Conservation (phyloP, 371 early-diverging fungal species). For the Lichtheimia ornata region DNA sequence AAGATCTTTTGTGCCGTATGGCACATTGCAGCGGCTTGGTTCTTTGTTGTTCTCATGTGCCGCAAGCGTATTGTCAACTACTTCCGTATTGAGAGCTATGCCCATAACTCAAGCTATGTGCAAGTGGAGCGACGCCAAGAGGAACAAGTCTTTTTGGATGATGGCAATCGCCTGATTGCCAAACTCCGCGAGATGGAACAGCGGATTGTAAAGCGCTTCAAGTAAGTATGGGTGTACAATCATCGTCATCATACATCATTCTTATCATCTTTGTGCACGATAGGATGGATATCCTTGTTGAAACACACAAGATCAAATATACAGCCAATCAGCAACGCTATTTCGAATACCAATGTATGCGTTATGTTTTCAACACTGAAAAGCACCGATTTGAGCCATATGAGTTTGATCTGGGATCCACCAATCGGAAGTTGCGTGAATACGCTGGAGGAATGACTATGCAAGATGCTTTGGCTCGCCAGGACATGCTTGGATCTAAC, state of each 20-base stretch:
- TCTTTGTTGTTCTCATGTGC: conserved; percentile 47
- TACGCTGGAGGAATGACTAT: conserved; percentile 51
- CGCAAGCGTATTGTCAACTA: conserved; percentile 57
- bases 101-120: conserved; percentile 55
- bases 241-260: too few species aligned
- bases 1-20: conserved; percentile 70
- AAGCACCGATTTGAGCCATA: conserved; percentile 56
- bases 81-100: conserved; percentile 59
- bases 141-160: conserved; percentile 54
- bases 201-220: conserved; percentile 17
- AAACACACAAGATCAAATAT: conserved; percentile 36
- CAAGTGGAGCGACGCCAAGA: conserved; percentile 63
- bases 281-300: conserved; percentile 39
- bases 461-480: conserved; percentile 51
- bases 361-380: conserved; percentile 63
- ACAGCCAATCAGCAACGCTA: conserved; percentile 54
- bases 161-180: conserved; percentile 36
- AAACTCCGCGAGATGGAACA: conserved; percentile 37
- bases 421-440: conserved; percentile 44
- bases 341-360: conserved; percentile 75
- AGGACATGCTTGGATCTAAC: conserved; percentile 67
- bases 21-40: conserved; percentile 69
- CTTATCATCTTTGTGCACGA: background rate
- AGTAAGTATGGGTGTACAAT: conserved; percentile 16
- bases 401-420: conserved; percentile 55